A percentile compares a stretch with the other conserved stretches of the same genome.
These are phyloP conservation scores for Discostella stelligeroides DNA, from an alignment of 108 stramenopile species.

Conservation along the genomic window DNA sequence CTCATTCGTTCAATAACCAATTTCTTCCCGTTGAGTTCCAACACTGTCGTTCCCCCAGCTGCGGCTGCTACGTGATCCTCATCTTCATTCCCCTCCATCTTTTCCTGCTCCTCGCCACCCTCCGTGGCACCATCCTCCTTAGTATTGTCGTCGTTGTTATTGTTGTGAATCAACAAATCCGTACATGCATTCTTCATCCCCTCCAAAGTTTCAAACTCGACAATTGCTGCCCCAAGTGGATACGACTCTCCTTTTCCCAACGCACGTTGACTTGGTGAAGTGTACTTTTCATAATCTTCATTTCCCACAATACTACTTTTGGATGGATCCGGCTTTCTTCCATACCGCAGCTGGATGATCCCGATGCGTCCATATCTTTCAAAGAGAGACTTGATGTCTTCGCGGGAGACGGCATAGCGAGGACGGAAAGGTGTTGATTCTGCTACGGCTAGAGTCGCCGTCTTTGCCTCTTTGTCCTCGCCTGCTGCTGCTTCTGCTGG, in stretches of 20 bases:
- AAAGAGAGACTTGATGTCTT: constrained; percentile 74
- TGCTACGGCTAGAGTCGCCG: constrained; percentile 28
- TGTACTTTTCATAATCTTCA: constrained; percentile 27
- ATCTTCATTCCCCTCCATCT: constrained; percentile 1
- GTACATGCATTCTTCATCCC: constrained; percentile 80
- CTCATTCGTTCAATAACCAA: constrained; percentile 41
- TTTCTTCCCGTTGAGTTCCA: constrained; percentile 50
- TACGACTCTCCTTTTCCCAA: constrained; percentile 11
- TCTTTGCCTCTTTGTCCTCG: constrained; percentile 31
- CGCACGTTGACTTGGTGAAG: constrained; percentile 18
- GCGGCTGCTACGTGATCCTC: constrained; percentile 3
- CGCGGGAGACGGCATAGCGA: constrained; percentile 62
- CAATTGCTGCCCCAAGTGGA: constrained; percentile 69
- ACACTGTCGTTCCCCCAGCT: constrained; percentile 17
- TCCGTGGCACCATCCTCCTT: constrained; percentile 1
- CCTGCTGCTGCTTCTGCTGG: too few relatives aligned
- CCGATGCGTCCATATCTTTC: constrained; percentile 73
- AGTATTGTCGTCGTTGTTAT: constrained; percentile 27
- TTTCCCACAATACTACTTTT: constrained; percentile 1
- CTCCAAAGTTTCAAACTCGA: constrained; percentile 84
- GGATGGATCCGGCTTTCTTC: background rate
- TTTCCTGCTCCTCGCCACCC: constrained; percentile 10
- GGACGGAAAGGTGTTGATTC: constrained; percentile 15
- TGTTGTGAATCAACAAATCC: constrained; percentile 53
- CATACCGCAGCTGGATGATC: constrained; percentile 65